Evolutionary conservation across 106 monocot genomes (phyloP), one percentile per base, ranked within the genome.

Genomic region (Acorus calamus): DNA sequence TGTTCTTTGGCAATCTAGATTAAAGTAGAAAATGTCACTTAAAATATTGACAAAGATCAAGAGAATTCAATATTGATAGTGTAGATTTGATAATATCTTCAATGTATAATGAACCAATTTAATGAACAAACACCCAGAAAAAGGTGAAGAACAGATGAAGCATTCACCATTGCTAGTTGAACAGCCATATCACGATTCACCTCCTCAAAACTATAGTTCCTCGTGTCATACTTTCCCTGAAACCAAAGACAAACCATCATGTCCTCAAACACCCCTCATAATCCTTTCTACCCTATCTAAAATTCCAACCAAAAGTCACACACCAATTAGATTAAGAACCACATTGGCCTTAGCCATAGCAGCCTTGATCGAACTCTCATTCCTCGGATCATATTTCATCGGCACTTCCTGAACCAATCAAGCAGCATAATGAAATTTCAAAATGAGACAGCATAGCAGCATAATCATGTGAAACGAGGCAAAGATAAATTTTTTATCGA

Each of bases 291-390:
- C 28, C 28, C 28, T 28, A 28, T 28, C 28, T 28, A 47, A 53
- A 66, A 51, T 43, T n/a, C 64, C 8, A 42, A 79, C 43, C 7
- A 58, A 60, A 8, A 59, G 46, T 53, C 55, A 78, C 77, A 42
- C 46, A 99, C 98, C 98, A 64, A 99, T 92, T 55, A 99, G 92
- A 77, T 99, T 92, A 4, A 99, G 13, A 72, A 92, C 98, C 60
- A 99, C 88, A 84, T 99, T 99, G 52, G 98, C 85, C 81, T 88
- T 99, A 4, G 98, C 92, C 98, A 99, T 99, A 46, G 88, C 98
- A 66, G 98, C 98, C 75, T 99, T 99, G 69, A 99, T 84, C 52
- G 98, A 99, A 61, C 78, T 75, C 56, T 92, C 98, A 83, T 99
- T 92, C 67, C 92, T 77, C 57, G 98, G 98, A 63, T 92, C 71